Evolutionary conservation across 1,284 basidiomycete genomes (phyloP).

Genomic region (Schizophyllum commune): DNA sequence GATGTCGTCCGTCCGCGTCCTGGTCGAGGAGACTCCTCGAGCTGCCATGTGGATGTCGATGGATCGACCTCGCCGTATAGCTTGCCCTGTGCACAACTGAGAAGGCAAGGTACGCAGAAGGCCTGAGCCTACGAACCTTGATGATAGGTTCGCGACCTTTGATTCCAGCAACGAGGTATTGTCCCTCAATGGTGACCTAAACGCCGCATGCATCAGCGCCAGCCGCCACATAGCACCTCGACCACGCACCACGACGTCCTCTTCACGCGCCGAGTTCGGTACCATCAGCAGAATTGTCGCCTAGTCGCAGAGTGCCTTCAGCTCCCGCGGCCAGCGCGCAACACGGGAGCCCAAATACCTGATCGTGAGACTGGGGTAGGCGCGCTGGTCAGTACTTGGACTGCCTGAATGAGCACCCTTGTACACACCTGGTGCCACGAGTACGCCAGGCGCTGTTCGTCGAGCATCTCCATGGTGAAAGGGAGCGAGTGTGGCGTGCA

Average conservation of each 20-base stretch:
- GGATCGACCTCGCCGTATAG: constrained; percentile 61
- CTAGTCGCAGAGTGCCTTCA: constrained; percentile 26
- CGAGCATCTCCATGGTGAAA: constrained; percentile 7
- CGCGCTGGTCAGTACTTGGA: background rate
- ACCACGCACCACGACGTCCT: constrained; percentile 56
- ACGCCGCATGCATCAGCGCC: constrained; percentile 2
- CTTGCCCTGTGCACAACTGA: constrained; percentile 42
- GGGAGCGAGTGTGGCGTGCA: background rate
- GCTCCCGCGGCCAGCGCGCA: constrained; percentile 4
- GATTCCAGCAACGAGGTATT: constrained; percentile 63
- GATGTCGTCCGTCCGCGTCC: constrained; percentile 65
- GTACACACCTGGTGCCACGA: constrained; percentile 14
- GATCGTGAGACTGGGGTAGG: constrained; percentile 49
- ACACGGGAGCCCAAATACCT: constrained; percentile 28
- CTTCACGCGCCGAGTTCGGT: constrained; percentile 59
- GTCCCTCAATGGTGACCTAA: constrained; percentile 63
- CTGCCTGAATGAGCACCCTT: background rate
- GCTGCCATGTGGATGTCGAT: constrained; percentile 62
- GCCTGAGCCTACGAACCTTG: constrained; percentile 39
- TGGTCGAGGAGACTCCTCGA: constrained; percentile 47
- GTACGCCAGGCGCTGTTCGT: constrained; percentile 6
- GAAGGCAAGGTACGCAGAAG: background rate
- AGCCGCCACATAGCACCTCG: background rate
- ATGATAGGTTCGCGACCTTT: constrained; percentile 59
- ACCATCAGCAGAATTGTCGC: constrained; percentile 72